Conservation (phyloP, 2,329 filamentous ascomycete species). For the Xylaria multiplex region DNA sequence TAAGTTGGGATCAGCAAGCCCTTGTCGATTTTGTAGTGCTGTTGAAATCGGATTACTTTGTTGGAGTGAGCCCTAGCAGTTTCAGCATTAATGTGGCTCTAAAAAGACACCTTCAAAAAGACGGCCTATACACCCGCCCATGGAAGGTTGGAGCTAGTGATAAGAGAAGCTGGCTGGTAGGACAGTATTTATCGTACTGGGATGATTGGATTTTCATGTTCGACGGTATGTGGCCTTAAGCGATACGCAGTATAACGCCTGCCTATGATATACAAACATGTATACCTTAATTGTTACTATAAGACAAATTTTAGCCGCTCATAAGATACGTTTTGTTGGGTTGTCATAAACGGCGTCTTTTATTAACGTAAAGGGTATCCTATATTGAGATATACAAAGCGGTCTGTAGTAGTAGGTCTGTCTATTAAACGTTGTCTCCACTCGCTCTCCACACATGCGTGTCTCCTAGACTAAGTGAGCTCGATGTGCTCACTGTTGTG, state of each 20-base stretch:
- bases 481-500: constrained; percentile 44
- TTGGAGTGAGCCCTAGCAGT: constrained; percentile 58
- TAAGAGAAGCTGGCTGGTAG: constrained; percentile 54
- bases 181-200: constrained; percentile 56
- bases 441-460: constrained; percentile 47
- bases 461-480: constrained; percentile 47
- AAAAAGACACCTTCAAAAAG: constrained; percentile 55
- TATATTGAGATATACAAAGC: constrained; percentile 28
- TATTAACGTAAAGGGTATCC: constrained; percentile 25
- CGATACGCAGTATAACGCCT: neutral
- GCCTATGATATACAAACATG: neutral
- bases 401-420: constrained; percentile 12
- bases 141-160: constrained; percentile 56
- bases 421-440: constrained; percentile 41
- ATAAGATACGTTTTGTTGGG: neutral
- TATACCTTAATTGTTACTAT: neutral
- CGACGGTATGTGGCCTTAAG: constrained; percentile 55
- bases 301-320: neutral
- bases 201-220: constrained; percentile 62
- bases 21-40: constrained; percentile 55
- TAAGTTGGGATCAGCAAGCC: constrained; percentile 58
- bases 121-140: constrained; percentile 53
- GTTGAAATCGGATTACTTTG: constrained; percentile 52
- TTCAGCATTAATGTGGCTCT: constrained; percentile 60
- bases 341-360: neutral